A percentile compares a stretch with the other conserved stretches of the same genome.
Evolutionary conservation across 148 eudicot species (phyloP).

Genomic region (Rhododendron molle): DNA sequence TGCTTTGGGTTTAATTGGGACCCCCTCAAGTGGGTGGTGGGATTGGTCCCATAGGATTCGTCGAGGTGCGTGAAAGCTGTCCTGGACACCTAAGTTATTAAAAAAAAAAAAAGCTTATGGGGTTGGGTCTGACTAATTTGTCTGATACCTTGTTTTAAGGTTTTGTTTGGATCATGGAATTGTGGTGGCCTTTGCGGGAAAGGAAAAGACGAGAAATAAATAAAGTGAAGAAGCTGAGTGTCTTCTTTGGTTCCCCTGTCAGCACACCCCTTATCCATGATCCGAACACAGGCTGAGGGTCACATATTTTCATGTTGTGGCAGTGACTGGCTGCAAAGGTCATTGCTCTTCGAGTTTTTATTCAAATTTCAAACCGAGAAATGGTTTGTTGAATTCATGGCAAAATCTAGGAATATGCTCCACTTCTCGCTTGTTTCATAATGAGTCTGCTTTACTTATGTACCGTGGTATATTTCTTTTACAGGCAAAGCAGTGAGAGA

Average conservation of each 20-base stretch:
- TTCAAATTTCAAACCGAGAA: not conserved
- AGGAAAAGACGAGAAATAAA: not conserved
- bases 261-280: not conserved
- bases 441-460: not conserved
- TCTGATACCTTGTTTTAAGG: not conserved
- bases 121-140: not conserved
- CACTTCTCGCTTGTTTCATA: not conserved
- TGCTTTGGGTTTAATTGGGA: no score
- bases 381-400: not conserved
- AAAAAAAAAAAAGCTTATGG: not conserved
- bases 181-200: not conserved
- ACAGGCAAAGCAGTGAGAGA: slow-evolving; percentile 24
- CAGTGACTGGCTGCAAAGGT: not conserved
- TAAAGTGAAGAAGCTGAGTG: not conserved
- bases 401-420: not conserved
- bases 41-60: no score
- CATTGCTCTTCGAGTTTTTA: not conserved
- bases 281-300: not conserved
- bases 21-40: no score
- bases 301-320: not conserved
- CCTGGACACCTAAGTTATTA: no score
- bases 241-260: not conserved
- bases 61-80: no score
- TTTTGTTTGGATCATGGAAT: not conserved
- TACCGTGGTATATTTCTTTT: not conserved